These are phyloP conservation scores for Saturnispora besseyi DNA, from an alignment of 805 yeast genomes.

Conservation along the genomic window DNA sequence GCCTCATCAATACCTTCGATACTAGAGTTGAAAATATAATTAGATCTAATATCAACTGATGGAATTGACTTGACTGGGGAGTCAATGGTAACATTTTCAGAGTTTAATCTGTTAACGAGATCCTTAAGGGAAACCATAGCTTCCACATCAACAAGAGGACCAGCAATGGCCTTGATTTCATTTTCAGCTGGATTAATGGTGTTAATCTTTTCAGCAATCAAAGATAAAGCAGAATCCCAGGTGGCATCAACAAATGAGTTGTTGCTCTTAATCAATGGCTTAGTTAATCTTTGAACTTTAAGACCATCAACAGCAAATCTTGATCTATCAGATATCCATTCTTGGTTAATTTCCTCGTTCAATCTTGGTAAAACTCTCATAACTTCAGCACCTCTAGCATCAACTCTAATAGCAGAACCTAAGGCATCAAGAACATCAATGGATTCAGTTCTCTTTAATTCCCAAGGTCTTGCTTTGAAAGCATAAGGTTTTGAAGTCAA, in stretches of 20 bases:
- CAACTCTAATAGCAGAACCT: constrained; percentile 78
- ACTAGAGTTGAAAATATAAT: constrained; percentile 71
- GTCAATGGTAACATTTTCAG: constrained; percentile 75
- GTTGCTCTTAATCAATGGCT: constrained; percentile 66
- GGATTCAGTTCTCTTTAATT: constrained; percentile 78
- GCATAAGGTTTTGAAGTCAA: constrained; percentile 85
- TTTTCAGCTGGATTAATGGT: constrained; percentile 50
- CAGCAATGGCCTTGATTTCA: constrained; percentile 75
- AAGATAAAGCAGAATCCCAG: constrained; percentile 78
- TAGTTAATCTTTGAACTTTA: constrained; percentile 76
- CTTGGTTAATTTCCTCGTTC: constrained; percentile 82
- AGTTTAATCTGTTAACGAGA: constrained; percentile 63
- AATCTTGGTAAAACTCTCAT: constrained; percentile 81
- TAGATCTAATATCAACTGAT: constrained; percentile 71
- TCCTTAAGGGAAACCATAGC: constrained; percentile 76
- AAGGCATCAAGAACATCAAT: constrained; percentile 77
- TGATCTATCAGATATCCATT: constrained; percentile 85
- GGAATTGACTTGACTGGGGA: constrained; percentile 46
- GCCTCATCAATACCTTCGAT: constrained; percentile 76
- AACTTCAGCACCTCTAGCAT: constrained; percentile 78
- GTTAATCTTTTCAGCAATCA: constrained; percentile 54
- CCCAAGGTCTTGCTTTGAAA: constrained; percentile 92
- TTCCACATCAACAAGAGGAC: constrained; percentile 78
- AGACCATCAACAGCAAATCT: constrained; percentile 81
- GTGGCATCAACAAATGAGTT: constrained; percentile 63